phyloP scores from a whole-genome alignment of 805 yeast genomes.

The Groenewaldozyma tartarivorans region DNA sequence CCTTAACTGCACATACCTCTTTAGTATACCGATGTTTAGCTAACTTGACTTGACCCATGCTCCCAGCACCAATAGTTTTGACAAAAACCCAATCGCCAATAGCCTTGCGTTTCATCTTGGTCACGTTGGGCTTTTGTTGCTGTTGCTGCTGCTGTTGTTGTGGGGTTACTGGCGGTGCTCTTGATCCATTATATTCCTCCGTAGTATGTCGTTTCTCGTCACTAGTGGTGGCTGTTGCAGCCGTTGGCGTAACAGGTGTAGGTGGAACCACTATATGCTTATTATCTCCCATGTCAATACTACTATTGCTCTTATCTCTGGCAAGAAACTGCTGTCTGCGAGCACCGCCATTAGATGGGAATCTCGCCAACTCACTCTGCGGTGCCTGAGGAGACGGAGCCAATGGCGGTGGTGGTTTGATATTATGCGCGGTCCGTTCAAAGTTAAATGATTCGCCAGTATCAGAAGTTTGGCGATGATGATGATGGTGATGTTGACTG shows the following conservation, averaged over 20 bases:
- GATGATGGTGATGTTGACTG: too few relatives aligned
- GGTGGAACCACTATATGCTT: neutral
- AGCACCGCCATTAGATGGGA: too few relatives aligned
- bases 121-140: neutral
- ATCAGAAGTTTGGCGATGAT: too few relatives aligned
- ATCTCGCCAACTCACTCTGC: too few relatives aligned
- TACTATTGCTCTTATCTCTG: too few relatives aligned
- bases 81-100: constrained; percentile 96
- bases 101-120: constrained; percentile 46
- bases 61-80: constrained; percentile 95
- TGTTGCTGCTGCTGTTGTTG: neutral
- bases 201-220: neutral
- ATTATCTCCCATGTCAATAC: too few relatives aligned
- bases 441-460: too few relatives aligned
- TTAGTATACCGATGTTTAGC: constrained; percentile 74
- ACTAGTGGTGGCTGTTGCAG: neutral
- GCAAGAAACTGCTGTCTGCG: too few relatives aligned
- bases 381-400: too few relatives aligned
- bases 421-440: too few relatives aligned
- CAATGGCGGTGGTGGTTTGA: too few relatives aligned
- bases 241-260: neutral
- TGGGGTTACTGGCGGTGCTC: neutral
- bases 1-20: constrained; percentile 77
- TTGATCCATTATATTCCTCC: neutral
- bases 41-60: constrained; percentile 97